phyloP scores from a whole-genome alignment of 2,329 filamentous ascomycete species.

The Fusarium circinatum region DNA sequence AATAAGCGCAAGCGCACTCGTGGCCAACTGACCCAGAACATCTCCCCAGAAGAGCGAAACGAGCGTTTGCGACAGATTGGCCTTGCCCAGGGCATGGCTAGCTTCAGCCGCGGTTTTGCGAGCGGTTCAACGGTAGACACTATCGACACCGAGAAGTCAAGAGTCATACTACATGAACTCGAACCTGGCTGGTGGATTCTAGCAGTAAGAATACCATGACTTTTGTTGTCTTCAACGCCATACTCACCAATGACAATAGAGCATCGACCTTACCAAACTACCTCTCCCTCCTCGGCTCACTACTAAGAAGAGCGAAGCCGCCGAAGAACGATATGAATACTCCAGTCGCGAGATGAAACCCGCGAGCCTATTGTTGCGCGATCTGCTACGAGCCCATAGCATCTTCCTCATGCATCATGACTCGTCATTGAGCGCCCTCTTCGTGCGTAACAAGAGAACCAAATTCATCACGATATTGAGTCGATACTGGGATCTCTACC shows the following conservation, averaged over 20 bases:
- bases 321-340: constrained; percentile 72
- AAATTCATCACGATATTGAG: constrained; percentile 79
- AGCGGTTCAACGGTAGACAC: constrained; percentile 79
- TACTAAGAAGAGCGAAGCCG: constrained; percentile 53
- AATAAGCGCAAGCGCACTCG: constrained; percentile 56
- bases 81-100: constrained; percentile 95
- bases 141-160: constrained; percentile 89
- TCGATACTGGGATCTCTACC: constrained; percentile 80
- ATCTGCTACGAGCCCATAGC: constrained; percentile 83
- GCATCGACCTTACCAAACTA: constrained; percentile 79
- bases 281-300: constrained; percentile 68
- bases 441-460: constrained; percentile 68
- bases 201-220: constrained; percentile 68
- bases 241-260: constrained; percentile 42
- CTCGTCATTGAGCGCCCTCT: constrained; percentile 76
- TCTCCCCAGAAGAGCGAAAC: constrained; percentile 76
- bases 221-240: neutral
- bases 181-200: constrained; percentile 96
- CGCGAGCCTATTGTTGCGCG: constrained; percentile 77
- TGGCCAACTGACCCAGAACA: constrained; percentile 54
- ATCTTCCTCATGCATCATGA: constrained; percentile 91
- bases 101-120: constrained; percentile 90
- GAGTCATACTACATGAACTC: constrained; percentile 86
- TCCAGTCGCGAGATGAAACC: constrained; percentile 92
- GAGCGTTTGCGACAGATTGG: constrained; percentile 92